Evolutionary conservation across 2,329 filamentous ascomycete species (phyloP), one percentile per base, ranked within the genome.

Genomic region (Lasiodiplodia sp.): DNA sequence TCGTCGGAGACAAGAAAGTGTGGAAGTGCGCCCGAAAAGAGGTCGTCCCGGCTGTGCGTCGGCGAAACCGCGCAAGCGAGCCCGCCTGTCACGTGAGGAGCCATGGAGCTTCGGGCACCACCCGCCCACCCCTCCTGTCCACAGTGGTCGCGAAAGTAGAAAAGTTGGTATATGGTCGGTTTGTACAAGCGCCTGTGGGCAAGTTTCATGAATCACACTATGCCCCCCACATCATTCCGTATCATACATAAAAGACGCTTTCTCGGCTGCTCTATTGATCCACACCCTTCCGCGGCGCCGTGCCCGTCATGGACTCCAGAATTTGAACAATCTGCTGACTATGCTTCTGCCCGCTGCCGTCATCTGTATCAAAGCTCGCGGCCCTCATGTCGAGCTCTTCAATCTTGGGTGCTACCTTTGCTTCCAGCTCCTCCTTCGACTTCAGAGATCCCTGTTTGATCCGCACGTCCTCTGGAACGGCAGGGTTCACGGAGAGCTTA

Each of bases 401-500:
- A 23, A 64, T 47, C 25, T 28, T 66, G 63, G 63, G 51, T 21
- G 34, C 52, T 28, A 49, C n/a, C 5, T 56, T 66, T 10, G 37
- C 51, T 25, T 40, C 63, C 51, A 47, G 7, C 51, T 66, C 63
- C 28, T 44, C 23, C 25, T 47, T 64, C 12, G 60, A 38, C 18
- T 55, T 66, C 51, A 67, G 53, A 6, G 52, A 51, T 21, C 66
- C 66, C 10, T 55, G 55, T 31, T 63, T 62, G 56, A 68, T 68
- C 21, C 18, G 51, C 51, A 68, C 66, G 31, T 62, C 57, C 38
- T 68, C 66, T 18, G 21, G n/a, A 16, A 52, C 23, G 11, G 56
- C 56, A 7, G 40, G 28, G 71, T 12, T 21, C 5, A 68, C 56
- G 10, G 40, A 5, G 57, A 86, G 76, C 4, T 73, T 72, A 68